Evolutionary conservation across 345 rosid species (phyloP).

Genomic region (Euphorbia pulcherrima): DNA sequence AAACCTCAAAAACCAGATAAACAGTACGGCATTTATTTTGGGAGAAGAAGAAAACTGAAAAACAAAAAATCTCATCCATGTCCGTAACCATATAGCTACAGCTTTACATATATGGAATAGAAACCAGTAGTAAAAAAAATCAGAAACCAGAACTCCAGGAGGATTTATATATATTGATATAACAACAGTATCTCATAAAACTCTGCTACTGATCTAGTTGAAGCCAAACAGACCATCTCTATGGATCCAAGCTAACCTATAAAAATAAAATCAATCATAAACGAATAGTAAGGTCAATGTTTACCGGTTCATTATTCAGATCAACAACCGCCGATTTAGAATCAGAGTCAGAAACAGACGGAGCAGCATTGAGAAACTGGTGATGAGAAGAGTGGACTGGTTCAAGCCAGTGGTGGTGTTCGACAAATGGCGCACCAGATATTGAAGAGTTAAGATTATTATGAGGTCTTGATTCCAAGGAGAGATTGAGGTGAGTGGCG

Average conservation of each 20-base stretch:
- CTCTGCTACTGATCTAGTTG: no score
- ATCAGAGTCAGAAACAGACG: slow-evolving; percentile 6
- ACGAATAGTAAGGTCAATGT: slow-evolving; percentile 47
- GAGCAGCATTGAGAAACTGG: slow-evolving; percentile 9
- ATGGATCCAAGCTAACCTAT: background rate
- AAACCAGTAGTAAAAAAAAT: no score
- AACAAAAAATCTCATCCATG: no score
- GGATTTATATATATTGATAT: no score
- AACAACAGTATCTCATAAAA: no score
- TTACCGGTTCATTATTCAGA: slow-evolving; percentile 22
- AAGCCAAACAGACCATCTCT: no score
- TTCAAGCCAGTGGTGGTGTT: slow-evolving; percentile 15
- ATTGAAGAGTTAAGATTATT: background rate
- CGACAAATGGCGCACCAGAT: slow-evolving; percentile 11
- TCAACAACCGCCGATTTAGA: slow-evolving; percentile 12
- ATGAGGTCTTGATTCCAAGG: slow-evolving; percentile 10
- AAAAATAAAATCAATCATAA: slow-evolving; percentile 28
- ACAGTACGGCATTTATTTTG: no score
- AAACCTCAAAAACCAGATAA: no score
- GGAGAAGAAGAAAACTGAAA: no score
- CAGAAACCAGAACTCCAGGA: no score
- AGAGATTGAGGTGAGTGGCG: slow-evolving; percentile 60
- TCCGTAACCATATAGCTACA: no score
- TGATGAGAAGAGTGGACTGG: background rate
- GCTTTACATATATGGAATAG: no score